phyloP scores from a whole-genome alignment of 768 basidiomycete genomes.

The Boletus vermiculosoides region DNA sequence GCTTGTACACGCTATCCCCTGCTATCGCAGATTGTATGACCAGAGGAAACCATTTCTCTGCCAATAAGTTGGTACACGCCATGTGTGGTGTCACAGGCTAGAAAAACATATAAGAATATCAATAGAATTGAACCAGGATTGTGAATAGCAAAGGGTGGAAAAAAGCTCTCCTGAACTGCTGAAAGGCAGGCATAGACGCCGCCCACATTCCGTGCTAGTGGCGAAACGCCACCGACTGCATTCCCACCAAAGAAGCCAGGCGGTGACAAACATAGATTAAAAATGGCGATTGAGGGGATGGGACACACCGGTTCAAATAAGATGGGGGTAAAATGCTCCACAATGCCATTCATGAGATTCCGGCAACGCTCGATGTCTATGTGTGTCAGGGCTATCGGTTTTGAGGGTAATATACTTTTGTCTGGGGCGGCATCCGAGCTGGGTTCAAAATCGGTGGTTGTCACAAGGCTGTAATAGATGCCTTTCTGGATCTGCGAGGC shows the following conservation, averaged over 20 bases:
- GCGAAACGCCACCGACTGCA: neutral
- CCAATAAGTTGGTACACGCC: conserved; percentile 70
- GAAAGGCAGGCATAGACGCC: neutral
- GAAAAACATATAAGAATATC: neutral
- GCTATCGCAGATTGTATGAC: conserved; percentile 69
- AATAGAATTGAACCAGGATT: neutral
- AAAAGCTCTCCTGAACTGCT: no score
- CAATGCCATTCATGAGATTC: conserved; percentile 51
- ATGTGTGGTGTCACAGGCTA: conserved; percentile 63
- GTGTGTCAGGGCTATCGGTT: conserved; percentile 25
- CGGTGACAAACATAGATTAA: neutral
- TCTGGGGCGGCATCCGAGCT: conserved; percentile 24
- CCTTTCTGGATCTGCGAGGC: conserved; percentile 53
- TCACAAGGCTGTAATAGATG: conserved; percentile 62
- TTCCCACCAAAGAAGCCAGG: neutral
- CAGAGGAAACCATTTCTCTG: conserved; percentile 67
- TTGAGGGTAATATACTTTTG: neutral
- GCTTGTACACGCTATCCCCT: conserved; percentile 62
- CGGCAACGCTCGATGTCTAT: conserved; percentile 42
- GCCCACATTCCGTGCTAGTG: neutral
- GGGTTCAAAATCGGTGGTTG: conserved; percentile 54
- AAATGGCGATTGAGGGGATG: neutral
- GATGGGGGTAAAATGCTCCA: conserved; percentile 68
- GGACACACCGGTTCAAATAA: conserved; percentile 59
- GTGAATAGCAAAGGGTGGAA: neutral